phyloP scores from a whole-genome alignment of 495 filamentous ascomycete species.

The Xylaria cubensis region DNA sequence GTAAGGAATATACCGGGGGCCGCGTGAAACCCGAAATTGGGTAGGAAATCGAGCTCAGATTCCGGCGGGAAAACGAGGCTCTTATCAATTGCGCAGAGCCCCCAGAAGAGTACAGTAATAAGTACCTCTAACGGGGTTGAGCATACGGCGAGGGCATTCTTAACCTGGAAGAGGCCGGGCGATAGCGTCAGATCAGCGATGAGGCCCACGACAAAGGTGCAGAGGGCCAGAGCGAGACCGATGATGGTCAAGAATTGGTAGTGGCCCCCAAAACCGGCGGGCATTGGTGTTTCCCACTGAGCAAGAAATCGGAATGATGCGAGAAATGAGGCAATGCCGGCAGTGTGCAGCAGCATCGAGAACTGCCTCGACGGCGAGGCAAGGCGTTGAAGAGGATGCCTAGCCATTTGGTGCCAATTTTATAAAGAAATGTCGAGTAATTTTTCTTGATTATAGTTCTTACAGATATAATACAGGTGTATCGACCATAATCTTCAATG shows the following conservation, averaged over 20 bases:
- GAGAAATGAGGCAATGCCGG: constrained; percentile 71
- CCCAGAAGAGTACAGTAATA: constrained; percentile 87
- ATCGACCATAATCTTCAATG: not conserved
- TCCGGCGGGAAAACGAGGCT: constrained; percentile 56
- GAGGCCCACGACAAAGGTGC: constrained; percentile 73
- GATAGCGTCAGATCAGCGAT: constrained; percentile 77
- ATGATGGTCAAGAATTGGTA: constrained; percentile 87
- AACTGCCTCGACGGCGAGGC: constrained; percentile 71
- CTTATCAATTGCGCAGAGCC: constrained; percentile 71
- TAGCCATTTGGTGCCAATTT: constrained; percentile 28
- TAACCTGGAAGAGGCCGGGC: constrained; percentile 68
- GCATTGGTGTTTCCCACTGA: constrained; percentile 55
- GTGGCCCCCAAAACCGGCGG: constrained; percentile 79
- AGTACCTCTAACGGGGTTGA: constrained; percentile 81
- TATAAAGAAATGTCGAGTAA: not conserved
- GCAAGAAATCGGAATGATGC: constrained; percentile 68
- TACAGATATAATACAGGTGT: not conserved
- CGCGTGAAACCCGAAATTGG: constrained; percentile 83
- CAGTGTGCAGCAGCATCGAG: constrained; percentile 73
- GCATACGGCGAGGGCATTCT: constrained; percentile 76
- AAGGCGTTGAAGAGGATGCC: constrained; percentile 76
- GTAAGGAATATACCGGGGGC: constrained; percentile 74
- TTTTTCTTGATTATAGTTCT: not conserved
- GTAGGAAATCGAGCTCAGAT: constrained; percentile 49
- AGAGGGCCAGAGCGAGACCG: constrained; percentile 70